Base-by-base conservation (phyloP, 2,329 filamentous ascomycete species). In the Macroventuria anomochaeta region DNA sequence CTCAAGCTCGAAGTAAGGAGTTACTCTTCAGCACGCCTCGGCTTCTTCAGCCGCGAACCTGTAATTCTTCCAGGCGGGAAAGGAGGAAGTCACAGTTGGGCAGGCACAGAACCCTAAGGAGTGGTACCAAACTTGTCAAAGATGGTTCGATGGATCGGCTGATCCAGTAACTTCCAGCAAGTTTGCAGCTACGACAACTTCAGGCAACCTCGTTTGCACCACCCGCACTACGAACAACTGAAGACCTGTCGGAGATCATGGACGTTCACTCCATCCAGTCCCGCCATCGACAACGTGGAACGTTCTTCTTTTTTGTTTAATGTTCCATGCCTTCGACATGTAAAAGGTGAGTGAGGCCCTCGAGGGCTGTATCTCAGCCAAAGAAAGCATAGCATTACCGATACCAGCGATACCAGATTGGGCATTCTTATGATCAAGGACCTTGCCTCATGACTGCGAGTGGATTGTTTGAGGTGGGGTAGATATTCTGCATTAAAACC, bases 141-240 rank as follows among this genome's bases (percentile, higher is more conserved):
- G 17, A 42, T 29, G 25, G 31, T 37, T 17, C 37, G 15, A 41
- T 21, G 23, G 13, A 31, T 41, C 37, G 29, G 29, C 49, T 44
- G 26, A 28, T 31, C 26, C 20, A 42, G 20, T 47, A 43, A 38
- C 49, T 48, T 25, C 25, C 25, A 21, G 5, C 26, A 48, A 43
- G 38, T 31, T 20, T 34, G 32, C 15, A 15, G 23, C 43, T 38
- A 53, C 29, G 21, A 39, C 39, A n/a, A 29, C 32, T 32, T 15
- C 25, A 47, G 32, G 18, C 7, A 39, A 39, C 33, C 2, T 36
- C 26, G 43, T 31, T 26, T 28, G 17, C 31, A 15, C 41, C 21
- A 38, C 21, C 25, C 23, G 25, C 50, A 29, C 41, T 23, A 41
- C 37, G 25, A 17, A 44, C 21, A 10, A 25, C 15, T 43, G 28